Base-by-base conservation (phyloP, 805 yeast genomes). In the Torulaspora delbrueckii region DNA sequence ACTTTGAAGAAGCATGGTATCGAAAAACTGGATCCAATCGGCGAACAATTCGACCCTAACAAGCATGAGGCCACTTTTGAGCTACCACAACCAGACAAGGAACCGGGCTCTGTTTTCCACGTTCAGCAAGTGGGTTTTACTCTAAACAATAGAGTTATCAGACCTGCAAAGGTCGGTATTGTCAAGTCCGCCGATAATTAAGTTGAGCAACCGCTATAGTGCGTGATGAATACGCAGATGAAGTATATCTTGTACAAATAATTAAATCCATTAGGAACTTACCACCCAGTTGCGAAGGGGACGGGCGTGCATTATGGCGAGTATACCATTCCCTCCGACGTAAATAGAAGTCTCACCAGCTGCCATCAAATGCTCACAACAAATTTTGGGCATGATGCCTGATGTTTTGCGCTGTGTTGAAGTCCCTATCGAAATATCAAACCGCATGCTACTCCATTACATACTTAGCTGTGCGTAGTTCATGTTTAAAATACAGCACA, bases 121-220 rank as follows among this genome's bases (percentile, higher is more conserved):
- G 96, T 90, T 49, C 96, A 89, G 71, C 96, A 86, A 70, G 77
- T 83, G 19, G 97, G 97, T 35, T 89, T 82, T 72, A 81, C 83
- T 48, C 75, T 88, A 60, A 88, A 88, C 71, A 80, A 84, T 58
- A 79, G 97, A 65, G 96, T 89, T 27, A 76, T 89, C 64, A 80
- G 97, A 71, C 95, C 97, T 26, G 96, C 97, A 48, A 89, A 89
- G 75, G 97, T 89, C 55, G 97, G 97, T 57, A 79, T 89, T 60
- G 96, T 89, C 55, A 86, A 84, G 71, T 78, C 68, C 44, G 43
- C 46, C 24, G 52, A 50, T 16, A 35, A 42, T 23, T 42, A 30
- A 42, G 14, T 9, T 34, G 26, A n/a, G 37, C 10, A 4, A 8
- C 8, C 8, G 18, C 25, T 34, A 18, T 8, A 8, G 12, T 8